Conservation (phyloP, 2,329 filamentous ascomycete species). For the Colletotrichum sp. region DNA sequence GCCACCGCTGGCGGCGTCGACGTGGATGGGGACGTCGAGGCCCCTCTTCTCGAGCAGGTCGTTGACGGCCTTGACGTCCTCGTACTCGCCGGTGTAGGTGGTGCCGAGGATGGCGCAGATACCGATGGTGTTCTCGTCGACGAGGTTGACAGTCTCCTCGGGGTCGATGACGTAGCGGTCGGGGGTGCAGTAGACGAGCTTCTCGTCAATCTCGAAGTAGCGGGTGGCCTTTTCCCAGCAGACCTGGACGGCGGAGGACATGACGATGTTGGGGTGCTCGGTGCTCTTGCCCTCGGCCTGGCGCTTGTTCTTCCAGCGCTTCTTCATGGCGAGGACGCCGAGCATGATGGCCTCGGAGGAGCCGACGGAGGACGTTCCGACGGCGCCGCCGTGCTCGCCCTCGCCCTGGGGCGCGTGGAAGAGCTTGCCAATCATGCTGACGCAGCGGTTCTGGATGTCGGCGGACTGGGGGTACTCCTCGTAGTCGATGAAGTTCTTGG, state of each 20-base stretch:
- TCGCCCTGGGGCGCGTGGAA: conserved; percentile 76
- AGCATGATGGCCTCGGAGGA: conserved; percentile 91
- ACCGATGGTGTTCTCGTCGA: conserved; percentile 80
- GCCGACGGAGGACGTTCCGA: conserved; percentile 89
- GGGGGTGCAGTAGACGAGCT: conserved; percentile 70
- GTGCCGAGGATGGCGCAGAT: conserved; percentile 92
- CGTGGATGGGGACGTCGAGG: conserved; percentile 87
- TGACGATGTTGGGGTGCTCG: conserved; percentile 88
- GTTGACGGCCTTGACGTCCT: conserved; percentile 91
- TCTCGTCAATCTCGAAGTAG: conserved; percentile 94
- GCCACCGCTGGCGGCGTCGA: conserved; percentile 90
- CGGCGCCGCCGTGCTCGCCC: conserved; percentile 63
- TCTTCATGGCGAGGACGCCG: conserved; percentile 90
- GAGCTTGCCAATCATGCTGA: conserved; percentile 87
- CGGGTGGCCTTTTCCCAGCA: conserved; percentile 94
- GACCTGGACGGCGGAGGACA: conserved; percentile 95
- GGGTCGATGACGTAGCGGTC: conserved; percentile 70
- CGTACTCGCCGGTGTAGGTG: conserved; percentile 95
- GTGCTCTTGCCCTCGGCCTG: conserved; percentile 81
- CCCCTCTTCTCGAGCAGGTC: conserved; percentile 78
- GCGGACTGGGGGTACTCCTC: conserved; percentile 83
- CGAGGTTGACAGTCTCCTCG: conserved; percentile 61
- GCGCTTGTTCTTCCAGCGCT: conserved; percentile 87
- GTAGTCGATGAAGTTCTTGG: conserved; percentile 95
- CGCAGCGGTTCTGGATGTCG: conserved; percentile 90